phyloP scores from a whole-genome alignment of 345 rosid species.

The Sonneratia alba region DNA sequence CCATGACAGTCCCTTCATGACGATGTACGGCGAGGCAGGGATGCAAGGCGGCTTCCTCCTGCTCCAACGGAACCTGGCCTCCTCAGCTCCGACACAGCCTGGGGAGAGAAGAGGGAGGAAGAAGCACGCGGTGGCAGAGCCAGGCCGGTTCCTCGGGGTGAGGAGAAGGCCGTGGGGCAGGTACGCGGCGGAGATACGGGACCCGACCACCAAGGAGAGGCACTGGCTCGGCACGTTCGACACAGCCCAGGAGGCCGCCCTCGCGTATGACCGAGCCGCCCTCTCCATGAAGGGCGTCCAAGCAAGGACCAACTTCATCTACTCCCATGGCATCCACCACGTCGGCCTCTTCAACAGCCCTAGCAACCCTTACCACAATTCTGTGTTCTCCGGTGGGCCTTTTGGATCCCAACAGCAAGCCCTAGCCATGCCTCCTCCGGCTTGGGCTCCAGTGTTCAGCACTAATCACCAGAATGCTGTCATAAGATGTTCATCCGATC shows the following conservation, averaged over 20 bases:
- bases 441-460: neutral
- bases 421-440: constrained; percentile 13
- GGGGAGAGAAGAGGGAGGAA: constrained; percentile 73
- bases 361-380: constrained; percentile 19
- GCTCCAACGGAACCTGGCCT: constrained; percentile 40
- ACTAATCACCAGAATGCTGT: constrained; percentile 2
- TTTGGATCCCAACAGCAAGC: constrained; percentile 29
- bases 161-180: constrained; percentile 95
- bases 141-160: constrained; percentile 86
- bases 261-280: constrained; percentile 95
- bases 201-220: constrained; percentile 94
- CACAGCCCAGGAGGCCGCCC: constrained; percentile 96
- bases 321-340: constrained; percentile 32
- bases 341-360: constrained; percentile 3
- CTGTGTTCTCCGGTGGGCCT: constrained; percentile 35
- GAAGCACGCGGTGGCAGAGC: constrained; percentile 58
- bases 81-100: constrained; percentile 33
- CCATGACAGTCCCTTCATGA: constrained; percentile 19
- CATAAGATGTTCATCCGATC: constrained; percentile 6
- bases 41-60: constrained; percentile 10
- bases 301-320: constrained; percentile 82
- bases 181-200: constrained; percentile 93
- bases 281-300: constrained; percentile 91
- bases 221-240: constrained; percentile 98
- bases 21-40: neutral